Conservation (phyloP, 1,284 basidiomycete genomes). For the Puccinia coronata region DNA sequence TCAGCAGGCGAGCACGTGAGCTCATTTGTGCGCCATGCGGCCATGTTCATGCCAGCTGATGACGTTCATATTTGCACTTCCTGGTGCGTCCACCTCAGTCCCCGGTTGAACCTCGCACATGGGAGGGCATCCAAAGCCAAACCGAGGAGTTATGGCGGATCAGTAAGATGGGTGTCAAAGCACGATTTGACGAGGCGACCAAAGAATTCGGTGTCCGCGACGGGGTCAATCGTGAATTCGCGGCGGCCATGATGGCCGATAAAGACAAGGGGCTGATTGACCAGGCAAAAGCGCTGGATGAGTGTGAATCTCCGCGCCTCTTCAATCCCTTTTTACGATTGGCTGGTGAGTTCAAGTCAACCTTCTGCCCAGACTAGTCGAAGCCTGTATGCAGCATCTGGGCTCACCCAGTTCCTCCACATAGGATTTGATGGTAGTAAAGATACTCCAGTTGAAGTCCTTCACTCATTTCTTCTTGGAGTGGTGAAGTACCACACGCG, state of each 20-base stretch:
- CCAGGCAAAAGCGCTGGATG: neutral
- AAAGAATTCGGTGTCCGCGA: neutral
- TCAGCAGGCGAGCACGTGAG: neutral
- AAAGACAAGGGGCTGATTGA: neutral
- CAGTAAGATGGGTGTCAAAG: no score
- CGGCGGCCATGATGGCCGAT: neutral
- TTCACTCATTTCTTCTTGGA: constrained; percentile 60
- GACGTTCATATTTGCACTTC: neutral
- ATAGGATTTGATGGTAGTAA: constrained; percentile 58
- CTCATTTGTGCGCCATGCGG: neutral
- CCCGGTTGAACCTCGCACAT: no score
- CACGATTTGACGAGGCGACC: no score
- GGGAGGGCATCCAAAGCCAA: no score
- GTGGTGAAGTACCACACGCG: constrained; percentile 61
- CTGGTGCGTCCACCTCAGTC: neutral
- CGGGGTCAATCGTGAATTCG: neutral
- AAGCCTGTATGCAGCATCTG: neutral
- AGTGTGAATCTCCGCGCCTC: neutral
- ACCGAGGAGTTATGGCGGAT: no score
- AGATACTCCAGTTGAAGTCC: constrained; percentile 60
- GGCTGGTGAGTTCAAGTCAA: neutral
- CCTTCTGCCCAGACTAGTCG: neutral
- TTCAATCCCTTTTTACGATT: constrained; percentile 15
- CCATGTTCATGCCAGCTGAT: neutral
- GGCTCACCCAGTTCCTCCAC: neutral